Evolutionary conservation across 2,329 filamentous ascomycete species (phyloP).

Genomic region (Epichloe festucae): DNA sequence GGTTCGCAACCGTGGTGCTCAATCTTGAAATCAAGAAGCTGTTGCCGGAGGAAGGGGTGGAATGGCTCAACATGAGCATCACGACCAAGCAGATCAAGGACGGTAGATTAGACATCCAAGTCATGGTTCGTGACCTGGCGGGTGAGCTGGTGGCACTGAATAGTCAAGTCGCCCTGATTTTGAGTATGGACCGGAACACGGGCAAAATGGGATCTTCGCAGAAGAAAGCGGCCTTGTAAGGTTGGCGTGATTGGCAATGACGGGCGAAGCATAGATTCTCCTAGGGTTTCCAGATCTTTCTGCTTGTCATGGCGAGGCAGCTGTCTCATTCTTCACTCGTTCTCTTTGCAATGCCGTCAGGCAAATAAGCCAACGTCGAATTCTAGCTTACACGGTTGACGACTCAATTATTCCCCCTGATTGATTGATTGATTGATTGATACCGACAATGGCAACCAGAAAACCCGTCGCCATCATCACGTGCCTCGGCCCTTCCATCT

Average conservation of each 20-base stretch:
- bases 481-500: too few relatives aligned
- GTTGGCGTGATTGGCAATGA: too few relatives aligned
- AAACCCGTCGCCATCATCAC: too few relatives aligned
- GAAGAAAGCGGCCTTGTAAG: neutral
- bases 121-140: conserved; percentile 41
- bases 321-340: too few relatives aligned
- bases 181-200: conserved; percentile 8
- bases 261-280: too few relatives aligned
- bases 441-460: too few relatives aligned
- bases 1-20: conserved; percentile 65
- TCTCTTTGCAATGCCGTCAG: too few relatives aligned
- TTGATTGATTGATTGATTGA: too few relatives aligned
- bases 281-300: too few relatives aligned
- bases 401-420: too few relatives aligned
- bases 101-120: conserved; percentile 61
- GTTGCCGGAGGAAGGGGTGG: conserved; percentile 52
- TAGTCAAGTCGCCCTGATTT: conserved; percentile 15
- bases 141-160: conserved; percentile 17
- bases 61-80: conserved; percentile 58
- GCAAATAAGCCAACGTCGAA: too few relatives aligned
- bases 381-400: conserved; percentile 7
- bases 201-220: neutral
- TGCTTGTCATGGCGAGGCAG: too few relatives aligned
- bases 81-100: conserved; percentile 55
- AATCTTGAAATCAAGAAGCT: conserved; percentile 66